These are phyloP conservation scores for Arthrobotrys pseudoclavata DNA, from an alignment of 2,329 filamentous ascomycete genomes.

Conservation along the genomic window DNA sequence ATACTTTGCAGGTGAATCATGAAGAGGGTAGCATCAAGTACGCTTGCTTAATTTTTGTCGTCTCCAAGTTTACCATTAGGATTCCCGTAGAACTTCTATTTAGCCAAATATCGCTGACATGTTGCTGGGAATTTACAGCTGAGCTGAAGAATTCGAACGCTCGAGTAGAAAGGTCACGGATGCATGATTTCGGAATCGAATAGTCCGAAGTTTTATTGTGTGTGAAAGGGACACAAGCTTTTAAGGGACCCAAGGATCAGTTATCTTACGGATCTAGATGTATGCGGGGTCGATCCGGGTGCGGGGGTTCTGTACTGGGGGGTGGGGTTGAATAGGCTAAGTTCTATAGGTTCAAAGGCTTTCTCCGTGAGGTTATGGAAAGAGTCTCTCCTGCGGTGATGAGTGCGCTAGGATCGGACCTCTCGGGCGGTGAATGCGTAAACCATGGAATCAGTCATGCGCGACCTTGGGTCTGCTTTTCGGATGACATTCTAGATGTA, in stretches of 20 bases:
- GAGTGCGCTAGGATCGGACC: background rate
- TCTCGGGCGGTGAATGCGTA: background rate
- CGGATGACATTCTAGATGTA: background rate
- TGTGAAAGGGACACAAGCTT: background rate
- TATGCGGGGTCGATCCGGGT: conserved; percentile 28
- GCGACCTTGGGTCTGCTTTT: background rate
- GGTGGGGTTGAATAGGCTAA: conserved; percentile 15
- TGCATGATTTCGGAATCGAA: conserved; percentile 3
- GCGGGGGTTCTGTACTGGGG: background rate
- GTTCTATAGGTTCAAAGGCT: background rate
- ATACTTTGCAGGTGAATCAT: too few relatives aligned
- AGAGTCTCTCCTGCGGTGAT: background rate
- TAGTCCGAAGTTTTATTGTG: conserved; percentile 6
- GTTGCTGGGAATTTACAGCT: background rate
- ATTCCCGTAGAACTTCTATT: background rate
- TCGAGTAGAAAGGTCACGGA: background rate
- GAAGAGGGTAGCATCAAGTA: too few relatives aligned
- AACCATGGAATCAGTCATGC: background rate
- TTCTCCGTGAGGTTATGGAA: background rate
- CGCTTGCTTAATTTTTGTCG: too few relatives aligned
- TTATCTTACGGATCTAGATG: conserved; percentile 10
- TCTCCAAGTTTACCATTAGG: background rate
- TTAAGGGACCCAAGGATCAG: background rate
- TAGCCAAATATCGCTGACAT: conserved; percentile 3
- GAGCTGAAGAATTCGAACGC: background rate